Evolutionary conservation across 2,329 filamentous ascomycete species (phyloP).

Genomic region (Madurella mycetomatis): DNA sequence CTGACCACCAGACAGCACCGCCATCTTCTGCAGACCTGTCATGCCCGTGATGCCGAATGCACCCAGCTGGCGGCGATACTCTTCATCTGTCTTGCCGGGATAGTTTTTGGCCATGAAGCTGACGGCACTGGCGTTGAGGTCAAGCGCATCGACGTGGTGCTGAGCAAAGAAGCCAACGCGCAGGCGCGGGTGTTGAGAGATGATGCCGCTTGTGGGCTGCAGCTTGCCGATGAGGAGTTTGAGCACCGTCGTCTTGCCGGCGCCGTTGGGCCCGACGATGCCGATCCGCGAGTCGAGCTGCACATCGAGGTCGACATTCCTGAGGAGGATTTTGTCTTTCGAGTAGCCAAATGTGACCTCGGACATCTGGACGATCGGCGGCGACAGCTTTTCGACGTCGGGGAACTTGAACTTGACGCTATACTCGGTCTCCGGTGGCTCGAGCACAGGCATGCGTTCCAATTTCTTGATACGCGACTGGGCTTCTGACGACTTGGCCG

Average conservation of each 20-base stretch:
- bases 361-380: conserved; percentile 96
- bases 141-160: conserved; percentile 94
- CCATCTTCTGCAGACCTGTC: conserved; percentile 96
- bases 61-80: conserved; percentile 91
- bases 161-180: conserved; percentile 96
- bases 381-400: conserved; percentile 94
- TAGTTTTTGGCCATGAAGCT: conserved; percentile 94
- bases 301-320: conserved; percentile 88
- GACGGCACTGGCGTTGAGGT: conserved; percentile 83
- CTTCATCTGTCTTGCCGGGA: conserved; percentile 87
- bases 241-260: conserved; percentile 96
- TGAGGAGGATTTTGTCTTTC: conserved; percentile 72
- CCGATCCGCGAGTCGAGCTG: conserved; percentile 97
- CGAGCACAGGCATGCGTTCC: conserved; percentile 90
- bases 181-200: conserved; percentile 82
- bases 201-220: conserved; percentile 69
- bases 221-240: conserved; percentile 94
- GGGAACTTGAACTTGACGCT: conserved; percentile 96
- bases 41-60: conserved; percentile 89
- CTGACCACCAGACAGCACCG: conserved; percentile 86
- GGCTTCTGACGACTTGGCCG: conserved; percentile 95
- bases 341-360: conserved; percentile 87
- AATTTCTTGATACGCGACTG: conserved; percentile 99
- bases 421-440: conserved; percentile 89
- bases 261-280: conserved; percentile 98